These are phyloP conservation scores for Uronychia binucleata DNA, from an alignment of 73 alveolate genomes.

Conservation along the genomic window DNA sequence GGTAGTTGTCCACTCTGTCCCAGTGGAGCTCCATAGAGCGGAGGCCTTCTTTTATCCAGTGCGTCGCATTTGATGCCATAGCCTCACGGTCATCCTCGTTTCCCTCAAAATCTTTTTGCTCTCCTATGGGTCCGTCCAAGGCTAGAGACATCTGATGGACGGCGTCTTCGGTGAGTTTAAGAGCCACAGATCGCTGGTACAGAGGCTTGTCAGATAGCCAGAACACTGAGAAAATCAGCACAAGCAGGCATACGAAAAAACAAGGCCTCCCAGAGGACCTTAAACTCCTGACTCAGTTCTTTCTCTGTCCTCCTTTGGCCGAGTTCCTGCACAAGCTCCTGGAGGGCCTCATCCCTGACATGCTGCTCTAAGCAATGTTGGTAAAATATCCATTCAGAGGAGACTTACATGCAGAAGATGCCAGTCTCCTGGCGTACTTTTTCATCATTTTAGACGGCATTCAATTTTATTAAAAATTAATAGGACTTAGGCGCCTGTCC, in stretches of 20 bases:
- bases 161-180: slow-evolving; percentile 2
- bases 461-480: too few relatives aligned
- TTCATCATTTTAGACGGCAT: not conserved
- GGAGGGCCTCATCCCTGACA: slow-evolving; percentile 44
- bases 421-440: slow-evolving; percentile 4
- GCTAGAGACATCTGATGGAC: not conserved
- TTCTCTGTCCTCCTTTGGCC: slow-evolving; percentile 17
- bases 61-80: not conserved
- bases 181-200: slow-evolving; percentile 27
- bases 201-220: slow-evolving; percentile 50
- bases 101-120: too few relatives aligned
- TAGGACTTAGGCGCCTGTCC: too few relatives aligned
- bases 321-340: slow-evolving; percentile 7
- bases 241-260: slow-evolving; percentile 18
- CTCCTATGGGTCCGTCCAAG: not conserved
- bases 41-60: not conserved
- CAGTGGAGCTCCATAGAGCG: slow-evolving; percentile 21
- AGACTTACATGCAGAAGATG: slow-evolving; percentile 13
- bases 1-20: slow-evolving; percentile 50
- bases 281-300: slow-evolving; percentile 8
- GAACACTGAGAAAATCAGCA: slow-evolving; percentile 5
- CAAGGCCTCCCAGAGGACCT: slow-evolving; percentile 44
- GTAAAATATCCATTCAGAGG: not conserved
- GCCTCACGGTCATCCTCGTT: not conserved
- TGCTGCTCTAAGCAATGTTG: slow-evolving; percentile 25